Evolutionary conservation across 129 eudicot genomes (phyloP).

Genomic region (Apium graveolens): DNA sequence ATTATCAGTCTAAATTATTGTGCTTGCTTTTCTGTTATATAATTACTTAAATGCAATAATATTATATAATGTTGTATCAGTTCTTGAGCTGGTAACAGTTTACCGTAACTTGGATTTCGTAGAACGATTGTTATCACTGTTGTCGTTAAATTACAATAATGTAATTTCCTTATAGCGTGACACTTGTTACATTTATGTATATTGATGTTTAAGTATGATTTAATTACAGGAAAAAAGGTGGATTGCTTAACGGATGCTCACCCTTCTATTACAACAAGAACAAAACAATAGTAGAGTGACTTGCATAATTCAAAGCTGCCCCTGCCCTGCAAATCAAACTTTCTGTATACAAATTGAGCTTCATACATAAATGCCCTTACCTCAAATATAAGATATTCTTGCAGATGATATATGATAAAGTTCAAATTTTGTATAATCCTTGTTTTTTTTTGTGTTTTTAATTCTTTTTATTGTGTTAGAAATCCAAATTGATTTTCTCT

Average conservation of each 20-base stretch:
- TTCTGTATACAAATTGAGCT: background rate
- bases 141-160: too few species aligned
- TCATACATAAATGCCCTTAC: background rate
- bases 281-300: slow-evolving; percentile 21
- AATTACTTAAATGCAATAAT: background rate
- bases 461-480: background rate
- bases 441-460: background rate
- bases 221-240: slow-evolving; percentile 33
- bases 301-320: background rate
- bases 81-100: background rate
- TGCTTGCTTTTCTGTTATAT: background rate
- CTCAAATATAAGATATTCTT: background rate
- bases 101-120: background rate
- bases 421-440: background rate
- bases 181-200: background rate
- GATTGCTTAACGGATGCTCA: slow-evolving; percentile 33
- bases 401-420: background rate
- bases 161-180: background rate
- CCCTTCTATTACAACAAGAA: slow-evolving; percentile 31
- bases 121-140: too few species aligned
- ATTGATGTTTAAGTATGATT: background rate
- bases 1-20: background rate
- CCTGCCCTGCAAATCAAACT: background rate
- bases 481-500: background rate
- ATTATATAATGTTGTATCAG: background rate